Base-by-base conservation (phyloP, 225 moss, liverwort and hornwort species). In the Polytrichum formosum region DNA sequence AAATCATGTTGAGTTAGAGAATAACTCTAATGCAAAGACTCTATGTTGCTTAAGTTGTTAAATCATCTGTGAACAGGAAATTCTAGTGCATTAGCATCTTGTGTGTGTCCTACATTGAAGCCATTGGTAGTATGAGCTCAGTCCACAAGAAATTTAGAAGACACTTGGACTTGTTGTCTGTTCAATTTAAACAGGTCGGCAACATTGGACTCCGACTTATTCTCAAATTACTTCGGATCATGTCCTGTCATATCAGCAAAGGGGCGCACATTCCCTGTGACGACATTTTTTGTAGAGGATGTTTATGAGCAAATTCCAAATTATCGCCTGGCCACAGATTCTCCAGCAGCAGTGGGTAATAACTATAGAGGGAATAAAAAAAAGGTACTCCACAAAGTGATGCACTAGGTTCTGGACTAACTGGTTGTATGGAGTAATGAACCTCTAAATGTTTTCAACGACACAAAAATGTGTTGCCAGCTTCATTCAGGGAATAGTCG, bases 251-350 rank as follows among this genome's bases (percentile, higher is more conserved):
- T 98, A 67, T 88, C 92, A 58, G 98, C 92, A 28, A 87, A 85
- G 82, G 98, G 98, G 30, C 91, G 98, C 67, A 98, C 94, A 72
- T 94, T 92, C 82, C 94, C 98, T 6, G 98, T 98, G 22, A 85
- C 86, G 28, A 80, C 88, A 18, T 83, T 81, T 53, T 92, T 82
- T 74, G 79, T 98, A 76, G 98, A 98, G 82, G 94, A 98, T 82
- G 71, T 98, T 53, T 87, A 94, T 87, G 92, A 98, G 72, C 82
- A 82, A 67, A 84, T 98, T 37, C 71, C 73, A 70, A 91, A 91
- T 67, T 98, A 98, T 75, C 91, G 91, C 67, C 98, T 98, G 74
- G 86, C 92, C 63, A 87, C 94, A 27, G 98, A 98, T 76, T 98
- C 98, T 69, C 80, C 92, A 26, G 94, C 94, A 63, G 94, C 94